A percentile compares a stretch with the other conserved stretches of the same genome.
These are phyloP conservation scores for Asterochloris sp. DNA, from an alignment of 139 green algal genomes.

Conservation along the genomic window DNA sequence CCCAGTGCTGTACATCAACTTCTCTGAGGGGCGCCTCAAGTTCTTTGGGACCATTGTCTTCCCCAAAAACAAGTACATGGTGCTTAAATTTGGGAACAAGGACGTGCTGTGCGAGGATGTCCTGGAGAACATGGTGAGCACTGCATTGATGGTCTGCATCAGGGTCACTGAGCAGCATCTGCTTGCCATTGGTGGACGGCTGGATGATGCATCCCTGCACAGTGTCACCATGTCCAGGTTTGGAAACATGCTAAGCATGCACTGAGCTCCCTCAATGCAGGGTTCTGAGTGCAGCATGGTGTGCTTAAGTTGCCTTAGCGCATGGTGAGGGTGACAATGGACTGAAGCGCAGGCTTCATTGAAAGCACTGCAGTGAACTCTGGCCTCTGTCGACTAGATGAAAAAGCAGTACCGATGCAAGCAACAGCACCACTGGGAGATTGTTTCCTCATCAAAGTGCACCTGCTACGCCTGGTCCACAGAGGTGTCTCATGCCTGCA, in stretches of 20 bases:
- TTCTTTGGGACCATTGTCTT: slow-evolving; percentile 76
- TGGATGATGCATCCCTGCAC: too few relatives aligned
- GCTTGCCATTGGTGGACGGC: background rate
- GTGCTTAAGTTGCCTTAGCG: background rate
- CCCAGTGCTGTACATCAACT: slow-evolving; percentile 87
- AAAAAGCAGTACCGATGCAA: background rate
- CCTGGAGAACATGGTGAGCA: slow-evolving; percentile 76
- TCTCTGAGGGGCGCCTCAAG: slow-evolving; percentile 72
- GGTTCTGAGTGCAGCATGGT: too few relatives aligned
- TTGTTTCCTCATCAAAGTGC: too few relatives aligned
- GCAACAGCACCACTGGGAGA: too few relatives aligned
- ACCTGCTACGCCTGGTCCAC: too few relatives aligned
- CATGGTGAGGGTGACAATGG: too few relatives aligned
- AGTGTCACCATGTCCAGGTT: background rate
- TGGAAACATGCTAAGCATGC: background rate
- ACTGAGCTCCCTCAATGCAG: too few relatives aligned
- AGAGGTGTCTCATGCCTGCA: slow-evolving; percentile 18
- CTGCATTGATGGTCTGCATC: background rate
- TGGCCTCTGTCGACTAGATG: too few relatives aligned
- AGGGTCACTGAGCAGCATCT: background rate
- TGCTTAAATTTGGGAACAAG: slow-evolving; percentile 53
- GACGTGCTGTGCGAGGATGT: slow-evolving; percentile 77
- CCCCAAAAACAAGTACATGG: slow-evolving; percentile 74
- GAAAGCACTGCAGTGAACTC: too few relatives aligned
- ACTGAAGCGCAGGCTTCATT: too few relatives aligned